These are phyloP conservation scores for Cordyceps cateniannulata DNA, from an alignment of 2,329 filamentous ascomycete genomes.

Conservation along the genomic window DNA sequence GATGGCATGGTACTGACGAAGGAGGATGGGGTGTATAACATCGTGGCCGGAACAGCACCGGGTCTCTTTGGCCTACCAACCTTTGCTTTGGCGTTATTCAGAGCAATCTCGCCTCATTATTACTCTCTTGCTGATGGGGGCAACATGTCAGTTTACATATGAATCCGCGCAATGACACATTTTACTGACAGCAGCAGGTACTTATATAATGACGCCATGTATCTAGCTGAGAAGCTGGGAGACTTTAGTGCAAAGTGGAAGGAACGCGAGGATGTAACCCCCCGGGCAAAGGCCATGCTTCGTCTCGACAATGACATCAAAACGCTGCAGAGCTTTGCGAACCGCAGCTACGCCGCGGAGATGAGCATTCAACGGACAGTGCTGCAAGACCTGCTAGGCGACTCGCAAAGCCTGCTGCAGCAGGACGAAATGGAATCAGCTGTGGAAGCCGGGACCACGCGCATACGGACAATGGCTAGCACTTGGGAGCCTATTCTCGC, in stretches of 20 bases:
- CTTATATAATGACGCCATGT: constrained; percentile 61
- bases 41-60: constrained; percentile 60
- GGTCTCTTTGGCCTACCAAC: constrained; percentile 68
- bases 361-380: constrained; percentile 55
- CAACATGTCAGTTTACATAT: constrained; percentile 48
- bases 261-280: constrained; percentile 42
- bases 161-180: not conserved
- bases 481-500: constrained; percentile 54
- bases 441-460: constrained; percentile 46
- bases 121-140: constrained; percentile 58
- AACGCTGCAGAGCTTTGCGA: constrained; percentile 53
- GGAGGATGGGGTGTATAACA: constrained; percentile 43
- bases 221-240: constrained; percentile 51
- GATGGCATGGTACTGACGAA: constrained; percentile 55
- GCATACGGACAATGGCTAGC: constrained; percentile 46
- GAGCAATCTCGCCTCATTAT: constrained; percentile 68
- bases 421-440: constrained; percentile 47
- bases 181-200: constrained; percentile 36
- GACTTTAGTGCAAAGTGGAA: constrained; percentile 47
- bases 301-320: constrained; percentile 55
- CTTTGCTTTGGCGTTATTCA: constrained; percentile 69
- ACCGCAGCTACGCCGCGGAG: constrained; percentile 55
- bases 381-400: constrained; percentile 54
- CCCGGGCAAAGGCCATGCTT: constrained; percentile 46
- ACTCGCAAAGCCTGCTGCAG: constrained; percentile 53